A percentile compares a stretch with the other conserved stretches of the same genome.
phyloP scores from a whole-genome alignment of 2,329 filamentous ascomycete species.

The Aspergillus tubingensis region DNA sequence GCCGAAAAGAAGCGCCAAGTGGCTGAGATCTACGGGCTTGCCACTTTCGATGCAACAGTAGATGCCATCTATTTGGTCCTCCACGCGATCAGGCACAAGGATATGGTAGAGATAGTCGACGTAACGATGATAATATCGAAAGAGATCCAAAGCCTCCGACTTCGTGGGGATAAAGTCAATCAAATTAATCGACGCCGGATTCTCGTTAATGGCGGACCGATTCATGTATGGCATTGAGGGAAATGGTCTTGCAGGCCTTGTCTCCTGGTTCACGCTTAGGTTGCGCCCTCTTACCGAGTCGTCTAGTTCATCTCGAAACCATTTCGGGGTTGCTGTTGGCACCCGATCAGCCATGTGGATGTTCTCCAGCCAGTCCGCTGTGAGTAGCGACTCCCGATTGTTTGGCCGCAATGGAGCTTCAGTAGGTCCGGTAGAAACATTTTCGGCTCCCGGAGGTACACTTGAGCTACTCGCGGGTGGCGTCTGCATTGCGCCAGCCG shows the following conservation, averaged over 20 bases:
- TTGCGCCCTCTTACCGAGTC: conserved; percentile 7
- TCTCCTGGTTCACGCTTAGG: neutral
- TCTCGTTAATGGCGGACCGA: conserved; percentile 19
- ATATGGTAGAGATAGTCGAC: conserved; percentile 42
- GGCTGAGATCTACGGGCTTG: conserved; percentile 22
- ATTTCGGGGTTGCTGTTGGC: conserved; percentile 23
- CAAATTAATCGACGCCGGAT: conserved; percentile 25
- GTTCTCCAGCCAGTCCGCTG: conserved; percentile 32
- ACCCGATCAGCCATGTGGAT: conserved; percentile 34
- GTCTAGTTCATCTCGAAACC: conserved; percentile 20
- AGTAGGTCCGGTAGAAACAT: neutral
- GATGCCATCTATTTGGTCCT: conserved; percentile 29
- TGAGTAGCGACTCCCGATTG: conserved; percentile 24
- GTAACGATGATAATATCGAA: conserved; percentile 37
- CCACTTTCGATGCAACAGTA: conserved; percentile 30
- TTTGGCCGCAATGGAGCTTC: neutral
- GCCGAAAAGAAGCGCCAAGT: conserved; percentile 38
- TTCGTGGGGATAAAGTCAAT: conserved; percentile 30
- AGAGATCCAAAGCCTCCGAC: conserved; percentile 31
- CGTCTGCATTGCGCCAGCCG: neutral
- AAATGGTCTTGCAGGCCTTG: neutral
- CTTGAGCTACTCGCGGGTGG: neutral
- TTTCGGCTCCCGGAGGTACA: neutral
- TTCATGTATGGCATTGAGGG: conserved; percentile 2
- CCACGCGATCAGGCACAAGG: conserved; percentile 29